A percentile compares a stretch with the other conserved stretches of the same genome.
Conservation (phyloP, 2,329 filamentous ascomycete species). For the Sarocladiaceae sp. region DNA sequence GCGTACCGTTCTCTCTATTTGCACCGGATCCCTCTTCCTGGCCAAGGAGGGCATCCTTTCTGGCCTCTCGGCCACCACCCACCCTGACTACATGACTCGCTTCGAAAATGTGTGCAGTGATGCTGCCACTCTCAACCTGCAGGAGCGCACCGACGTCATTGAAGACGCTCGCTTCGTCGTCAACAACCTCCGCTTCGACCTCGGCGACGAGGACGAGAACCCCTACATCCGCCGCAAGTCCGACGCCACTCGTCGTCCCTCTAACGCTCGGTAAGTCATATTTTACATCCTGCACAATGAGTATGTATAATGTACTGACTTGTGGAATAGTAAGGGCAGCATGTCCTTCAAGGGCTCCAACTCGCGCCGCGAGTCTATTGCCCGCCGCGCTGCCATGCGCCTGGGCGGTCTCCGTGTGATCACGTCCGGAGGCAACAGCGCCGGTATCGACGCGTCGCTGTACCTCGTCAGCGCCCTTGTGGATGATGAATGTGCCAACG, state of each 20-base stretch:
- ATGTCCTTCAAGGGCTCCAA: slow-evolving; percentile 74
- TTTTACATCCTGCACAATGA: not conserved
- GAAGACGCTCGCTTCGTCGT: slow-evolving; percentile 79
- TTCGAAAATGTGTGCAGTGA: slow-evolving; percentile 78
- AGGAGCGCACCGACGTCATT: slow-evolving; percentile 75
- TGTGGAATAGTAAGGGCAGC: slow-evolving; percentile 62
- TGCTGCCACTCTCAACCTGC: slow-evolving; percentile 60
- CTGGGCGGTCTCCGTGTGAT: slow-evolving; percentile 66
- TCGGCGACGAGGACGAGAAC: slow-evolving; percentile 75
- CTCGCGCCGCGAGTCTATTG: slow-evolving; percentile 70
- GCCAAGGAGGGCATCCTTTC: slow-evolving; percentile 70
- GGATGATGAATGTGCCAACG: slow-evolving; percentile 66
- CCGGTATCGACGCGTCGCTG: slow-evolving; percentile 75
- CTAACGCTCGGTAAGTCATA: slow-evolving; percentile 50
- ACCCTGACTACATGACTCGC: slow-evolving; percentile 72
- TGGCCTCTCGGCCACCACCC: slow-evolving; percentile 74
- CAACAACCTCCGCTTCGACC: slow-evolving; percentile 83
- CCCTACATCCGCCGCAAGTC: slow-evolving; percentile 75
- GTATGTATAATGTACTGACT: slow-evolving; percentile 13
- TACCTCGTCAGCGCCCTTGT: slow-evolving; percentile 82
- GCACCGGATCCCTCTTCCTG: slow-evolving; percentile 72
- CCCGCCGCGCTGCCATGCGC: slow-evolving; percentile 69
- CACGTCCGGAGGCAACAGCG: slow-evolving; percentile 71
- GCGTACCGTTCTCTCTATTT: slow-evolving; percentile 74
- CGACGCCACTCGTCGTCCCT: slow-evolving; percentile 56